These are phyloP conservation scores for Diaporthe sp. DNA, from an alignment of 2,329 filamentous ascomycete species.

Conservation along the genomic window DNA sequence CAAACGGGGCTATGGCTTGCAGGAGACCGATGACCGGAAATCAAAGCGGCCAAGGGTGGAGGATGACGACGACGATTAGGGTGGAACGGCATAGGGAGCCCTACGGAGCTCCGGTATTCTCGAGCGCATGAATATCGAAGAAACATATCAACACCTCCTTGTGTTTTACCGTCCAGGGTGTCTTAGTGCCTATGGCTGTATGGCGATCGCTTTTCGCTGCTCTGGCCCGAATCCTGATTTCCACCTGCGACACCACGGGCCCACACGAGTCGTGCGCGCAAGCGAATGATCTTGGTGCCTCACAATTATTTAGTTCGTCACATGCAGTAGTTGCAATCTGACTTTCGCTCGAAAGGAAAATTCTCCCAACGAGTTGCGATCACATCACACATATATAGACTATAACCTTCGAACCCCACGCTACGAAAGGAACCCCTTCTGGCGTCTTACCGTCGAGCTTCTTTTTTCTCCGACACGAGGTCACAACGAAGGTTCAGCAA, in stretches of 20 bases:
- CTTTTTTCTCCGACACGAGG: conserved; percentile 5
- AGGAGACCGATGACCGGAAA: conserved; percentile 71
- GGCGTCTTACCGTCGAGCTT: neutral
- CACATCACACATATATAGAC: conserved; percentile 4
- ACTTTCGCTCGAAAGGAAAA: conserved; percentile 9
- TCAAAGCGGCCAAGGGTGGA: conserved; percentile 85
- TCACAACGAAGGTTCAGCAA: neutral
- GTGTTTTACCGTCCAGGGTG: neutral
- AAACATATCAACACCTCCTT: conserved; percentile 2
- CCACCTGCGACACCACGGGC: conserved; percentile 13
- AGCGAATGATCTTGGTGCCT: conserved; percentile 18
- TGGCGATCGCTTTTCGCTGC: neutral
- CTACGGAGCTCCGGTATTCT: conserved; percentile 6
- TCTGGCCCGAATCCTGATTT: conserved; percentile 7
- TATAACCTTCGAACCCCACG: neutral
- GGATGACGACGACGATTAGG: conserved; percentile 72
- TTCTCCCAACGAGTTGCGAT: neutral
- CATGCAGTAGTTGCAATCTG: conserved; percentile 26
- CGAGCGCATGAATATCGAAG: conserved; percentile 14
- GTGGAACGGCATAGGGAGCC: conserved; percentile 20
- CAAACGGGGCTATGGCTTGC: conserved; percentile 83
- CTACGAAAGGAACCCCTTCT: neutral
- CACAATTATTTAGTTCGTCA: conserved; percentile 10
- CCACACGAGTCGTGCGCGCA: conserved; percentile 13
- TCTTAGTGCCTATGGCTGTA: neutral